Base-by-base conservation (phyloP, 257 asterid genomes). In the Cinchona pubescens region DNA sequence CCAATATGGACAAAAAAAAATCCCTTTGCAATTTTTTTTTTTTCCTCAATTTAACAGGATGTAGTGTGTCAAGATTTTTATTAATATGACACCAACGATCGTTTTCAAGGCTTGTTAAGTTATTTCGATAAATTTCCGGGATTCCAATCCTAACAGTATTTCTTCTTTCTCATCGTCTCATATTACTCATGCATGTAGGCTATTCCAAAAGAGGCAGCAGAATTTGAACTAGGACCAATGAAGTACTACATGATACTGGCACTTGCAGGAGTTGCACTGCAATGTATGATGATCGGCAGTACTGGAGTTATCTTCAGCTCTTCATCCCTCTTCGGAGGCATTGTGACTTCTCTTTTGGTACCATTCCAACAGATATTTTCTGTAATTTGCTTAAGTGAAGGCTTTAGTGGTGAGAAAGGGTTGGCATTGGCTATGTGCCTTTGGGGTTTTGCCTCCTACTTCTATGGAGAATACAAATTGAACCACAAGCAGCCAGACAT, bases 381-480 rank as follows among this genome's bases (percentile, higher is more conserved):
- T 18, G 76, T 83, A 1, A 4, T 83, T 4, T 79, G 80, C 80
- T 83, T 83, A 69, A 75, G 84, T 1, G 86, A 82, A 73, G 72
- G 72, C 32, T 82, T 79, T 79, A 82, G 67, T 56, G 73, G 75
- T 5, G 83, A 73, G 4, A 82, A 82, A 38, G 70, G 83, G 71
- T 67, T 82, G 81, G 78, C 86, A 64, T 73, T 82, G 49, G 83
- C 69, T 18, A 72, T 82, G 77, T 82, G 81, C 53, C 66, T 82
- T 21, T 82, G 86, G 86, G 86, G 79, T 18, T 82, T 82, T 55
- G 81, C 86, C 35, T 82, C 86, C 40, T 82, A 79, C 77, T 76
- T 82, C n/a, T 79, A 69, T 64, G 86, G 84, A n/a, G 82, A 83
- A 72, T 79, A 83, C 30, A 73, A 69, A 35, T 70, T 21, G 6